Evolutionary conservation across 768 basidiomycete species (phyloP), one percentile per base, ranked within the genome.

Genomic region (Lentinula sp.): DNA sequence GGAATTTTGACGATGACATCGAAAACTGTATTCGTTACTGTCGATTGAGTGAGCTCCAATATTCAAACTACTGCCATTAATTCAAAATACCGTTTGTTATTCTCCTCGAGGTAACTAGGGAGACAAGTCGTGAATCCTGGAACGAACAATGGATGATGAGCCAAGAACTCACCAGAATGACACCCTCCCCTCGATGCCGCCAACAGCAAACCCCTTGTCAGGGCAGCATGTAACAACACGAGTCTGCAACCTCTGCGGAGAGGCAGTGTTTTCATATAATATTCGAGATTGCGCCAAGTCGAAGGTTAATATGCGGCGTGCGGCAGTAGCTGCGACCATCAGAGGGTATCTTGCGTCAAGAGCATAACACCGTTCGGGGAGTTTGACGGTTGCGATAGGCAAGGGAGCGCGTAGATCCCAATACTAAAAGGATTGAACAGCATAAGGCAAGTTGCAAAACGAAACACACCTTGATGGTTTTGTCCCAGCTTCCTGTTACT

Each of bases 401-500:
- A 76, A 82, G 15, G 87, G 74, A 1, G 84, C 79, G 39, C 93
- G 85, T 63, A 95, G 72, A 73, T 97, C 93, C 95, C 95, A 98
- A 68, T 97, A 97, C 93, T 97, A 60, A 39, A 57, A 23, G 60
- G 57, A 57, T 50, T 13, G n/a, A 28, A 36, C 35, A 61, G 20
- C 35, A 28, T 49, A 42, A 58, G 20, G 55, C 42, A 35, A 36
- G 48, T 37, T 41, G 37, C 18, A 52, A 36, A 41, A 63, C 55
- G 45, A 49, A 4, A 68, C 75, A 58, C 65, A 95, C 95, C 81
- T 95, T 96, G 70, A 98, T 74, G 1, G 93, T 95, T 75, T 96
- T 96, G 73, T 99, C 96, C 97, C 97, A 99, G 56, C 93, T 94
- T 8, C 95, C 97, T 1, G 96, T 98, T 13, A 88, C 92, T n/a